These are phyloP conservation scores for Apiospora kogelbergensis DNA, from an alignment of 2,329 filamentous ascomycete genomes.

Conservation along the genomic window DNA sequence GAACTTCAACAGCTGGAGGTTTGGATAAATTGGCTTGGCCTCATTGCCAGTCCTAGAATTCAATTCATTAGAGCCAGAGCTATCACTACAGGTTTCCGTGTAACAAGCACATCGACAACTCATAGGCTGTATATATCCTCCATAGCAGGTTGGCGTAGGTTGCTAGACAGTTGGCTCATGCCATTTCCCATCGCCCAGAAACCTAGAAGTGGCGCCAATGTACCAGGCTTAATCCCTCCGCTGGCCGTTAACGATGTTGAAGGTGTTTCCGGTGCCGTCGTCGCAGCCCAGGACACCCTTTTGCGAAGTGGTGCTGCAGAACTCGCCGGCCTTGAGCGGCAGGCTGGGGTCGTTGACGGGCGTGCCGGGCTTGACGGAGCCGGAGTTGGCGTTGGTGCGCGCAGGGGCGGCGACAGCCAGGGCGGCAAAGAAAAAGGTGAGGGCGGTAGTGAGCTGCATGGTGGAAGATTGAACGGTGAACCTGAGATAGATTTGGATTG, in stretches of 20 bases:
- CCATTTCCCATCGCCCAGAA: not conserved
- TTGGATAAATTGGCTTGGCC: no score
- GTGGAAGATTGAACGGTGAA: not conserved
- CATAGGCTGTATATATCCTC: no score
- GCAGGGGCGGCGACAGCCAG: not conserved
- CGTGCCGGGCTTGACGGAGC: not conserved
- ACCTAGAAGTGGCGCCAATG: not conserved
- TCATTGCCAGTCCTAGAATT: no score
- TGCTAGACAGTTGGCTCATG: not conserved
- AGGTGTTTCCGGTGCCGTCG: not conserved
- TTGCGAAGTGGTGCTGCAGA: slow-evolving; percentile 1
- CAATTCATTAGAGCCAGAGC: no score
- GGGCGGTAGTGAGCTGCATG: not conserved
- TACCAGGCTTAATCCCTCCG: not conserved
- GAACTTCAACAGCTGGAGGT: no score
- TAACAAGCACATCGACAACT: no score
- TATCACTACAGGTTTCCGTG: no score
- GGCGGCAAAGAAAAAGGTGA: not conserved
- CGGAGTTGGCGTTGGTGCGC: not conserved
- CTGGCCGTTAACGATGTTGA: slow-evolving; percentile 3
- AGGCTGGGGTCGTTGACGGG: not conserved
- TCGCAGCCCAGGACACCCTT: not conserved
- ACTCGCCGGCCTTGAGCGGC: not conserved
- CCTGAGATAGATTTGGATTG: not conserved
- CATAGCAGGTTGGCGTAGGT: no score